A percentile compares a stretch with the other conserved stretches of the same genome.
These are phyloP conservation scores for Fusarium succisae DNA, from an alignment of 2,329 filamentous ascomycete species.

Conservation along the genomic window DNA sequence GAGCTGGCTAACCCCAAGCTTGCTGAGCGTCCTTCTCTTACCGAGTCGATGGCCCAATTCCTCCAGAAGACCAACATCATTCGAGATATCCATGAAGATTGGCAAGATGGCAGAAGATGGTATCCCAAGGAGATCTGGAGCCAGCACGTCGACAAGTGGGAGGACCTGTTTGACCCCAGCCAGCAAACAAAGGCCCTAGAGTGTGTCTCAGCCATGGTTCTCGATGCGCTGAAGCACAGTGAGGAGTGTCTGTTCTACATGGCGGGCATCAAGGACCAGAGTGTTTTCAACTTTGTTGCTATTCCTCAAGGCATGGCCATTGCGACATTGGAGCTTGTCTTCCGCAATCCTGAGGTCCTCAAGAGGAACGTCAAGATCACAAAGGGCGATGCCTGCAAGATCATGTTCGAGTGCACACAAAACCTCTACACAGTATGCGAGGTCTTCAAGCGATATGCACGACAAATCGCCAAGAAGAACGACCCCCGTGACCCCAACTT, in stretches of 20 bases:
- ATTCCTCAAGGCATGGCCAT: constrained; percentile 99
- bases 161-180: constrained; percentile 86
- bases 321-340: constrained; percentile 89
- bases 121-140: constrained; percentile 98
- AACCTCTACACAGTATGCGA: constrained; percentile 85
- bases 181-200: constrained; percentile 81
- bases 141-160: constrained; percentile 89
- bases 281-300: constrained; percentile 98
- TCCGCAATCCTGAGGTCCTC: constrained; percentile 90
- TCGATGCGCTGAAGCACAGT: constrained; percentile 85
- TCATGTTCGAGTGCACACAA: constrained; percentile 94
- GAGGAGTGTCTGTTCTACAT: constrained; percentile 99
- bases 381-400: constrained; percentile 88
- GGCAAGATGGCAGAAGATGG: constrained; percentile 86
- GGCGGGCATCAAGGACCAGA: constrained; percentile 92
- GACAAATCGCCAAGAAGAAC: constrained; percentile 92
- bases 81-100: constrained; percentile 91
- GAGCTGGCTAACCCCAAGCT: constrained; percentile 88
- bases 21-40: constrained; percentile 79
- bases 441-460: constrained; percentile 80
- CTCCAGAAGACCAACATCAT: constrained; percentile 99
- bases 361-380: constrained; percentile 93
- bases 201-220: constrained; percentile 92
- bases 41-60: constrained; percentile 97
- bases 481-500: constrained; percentile 93